Evolutionary conservation across 441 rosid species (phyloP).

Genomic region (Euphorbia schlechtendalii): DNA sequence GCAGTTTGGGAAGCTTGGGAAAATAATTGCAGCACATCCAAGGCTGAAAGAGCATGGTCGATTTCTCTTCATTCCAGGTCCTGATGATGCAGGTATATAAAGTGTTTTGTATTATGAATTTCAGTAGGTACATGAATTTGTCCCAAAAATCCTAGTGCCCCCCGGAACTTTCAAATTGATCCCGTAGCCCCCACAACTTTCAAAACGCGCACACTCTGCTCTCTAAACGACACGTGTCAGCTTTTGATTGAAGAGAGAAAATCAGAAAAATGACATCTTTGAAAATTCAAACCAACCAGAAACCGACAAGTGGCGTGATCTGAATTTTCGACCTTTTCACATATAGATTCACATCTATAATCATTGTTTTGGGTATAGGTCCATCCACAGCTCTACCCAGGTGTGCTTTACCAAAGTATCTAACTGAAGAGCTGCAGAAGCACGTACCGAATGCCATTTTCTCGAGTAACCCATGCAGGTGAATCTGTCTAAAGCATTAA

Average conservation of each 20-base stretch:
- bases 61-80: slow-evolving; percentile 86
- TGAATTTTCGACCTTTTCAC: background rate
- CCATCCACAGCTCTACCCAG: slow-evolving; percentile 82
- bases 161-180: no score
- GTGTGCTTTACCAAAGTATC: slow-evolving; percentile 64
- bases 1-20: slow-evolving; percentile 76
- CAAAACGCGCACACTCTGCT: no score
- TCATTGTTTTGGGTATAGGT: slow-evolving; percentile 39
- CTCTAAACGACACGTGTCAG: no score
- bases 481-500: slow-evolving; percentile 19
- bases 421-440: slow-evolving; percentile 66
- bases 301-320: no score
- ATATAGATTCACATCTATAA: slow-evolving; percentile 4
- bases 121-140: no score
- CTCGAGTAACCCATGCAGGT: slow-evolving; percentile 97
- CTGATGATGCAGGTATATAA: slow-evolving; percentile 75
- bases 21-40: slow-evolving; percentile 60
- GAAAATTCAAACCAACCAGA: no score
- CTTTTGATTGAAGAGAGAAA: no score
- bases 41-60: slow-evolving; percentile 62
- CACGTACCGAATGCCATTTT: slow-evolving; percentile 73
- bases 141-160: no score
- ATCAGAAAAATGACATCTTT: no score
- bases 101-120: background rate
- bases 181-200: no score